Base-by-base conservation (phyloP, 164 flowering plant species). In the Dillenia suffruticosa region DNA sequence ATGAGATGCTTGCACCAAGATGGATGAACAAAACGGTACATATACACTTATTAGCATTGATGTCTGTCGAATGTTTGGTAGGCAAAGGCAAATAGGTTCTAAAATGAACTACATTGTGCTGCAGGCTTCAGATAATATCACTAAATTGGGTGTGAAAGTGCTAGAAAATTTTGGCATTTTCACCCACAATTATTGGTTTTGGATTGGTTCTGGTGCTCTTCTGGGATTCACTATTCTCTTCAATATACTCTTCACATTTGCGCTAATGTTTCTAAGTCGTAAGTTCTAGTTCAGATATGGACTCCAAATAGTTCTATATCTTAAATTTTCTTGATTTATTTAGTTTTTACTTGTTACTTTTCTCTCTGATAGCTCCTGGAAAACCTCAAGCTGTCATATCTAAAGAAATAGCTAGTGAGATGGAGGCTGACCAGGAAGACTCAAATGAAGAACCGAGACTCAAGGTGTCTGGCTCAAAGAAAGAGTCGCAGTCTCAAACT, bases 151-250 rank as follows among this genome's bases (percentile, higher is more conserved):
- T 5, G 51, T 77, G 9, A 68, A 65, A 32, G 75, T 87, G 50
- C 70, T 87, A 32, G 62, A 76, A 50, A 76, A 45, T 65, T 70
- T 78, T 46, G 83, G 83, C 17, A 70, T 88, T 45, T 74, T 58
- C 57, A 56, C 77, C 8, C 71, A 85, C 0, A 71, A 56, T 46
- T 72, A 79, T 12, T 88, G 96, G 97, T 90, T 66, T 66, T 93
- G 98, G 98, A 93, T 88, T 46, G 97, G 98, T 12, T 70, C 63
- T 12, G 88, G 65, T 17, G 94, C 86, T 26, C 82, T 93, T 67
- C 7, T 86, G 11, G 96, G 88, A 2, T 90, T 83, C 73, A 72
- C 74, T 17, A 13, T 87, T 61, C 84, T 93, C 66, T 87, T 83
- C 77, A 90, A 89, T 63, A 56, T 90, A 56, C 86, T 87, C 40